Conservation (phyloP, 2,329 filamentous ascomycete species). For the Gaeumannomyces tritici region DNA sequence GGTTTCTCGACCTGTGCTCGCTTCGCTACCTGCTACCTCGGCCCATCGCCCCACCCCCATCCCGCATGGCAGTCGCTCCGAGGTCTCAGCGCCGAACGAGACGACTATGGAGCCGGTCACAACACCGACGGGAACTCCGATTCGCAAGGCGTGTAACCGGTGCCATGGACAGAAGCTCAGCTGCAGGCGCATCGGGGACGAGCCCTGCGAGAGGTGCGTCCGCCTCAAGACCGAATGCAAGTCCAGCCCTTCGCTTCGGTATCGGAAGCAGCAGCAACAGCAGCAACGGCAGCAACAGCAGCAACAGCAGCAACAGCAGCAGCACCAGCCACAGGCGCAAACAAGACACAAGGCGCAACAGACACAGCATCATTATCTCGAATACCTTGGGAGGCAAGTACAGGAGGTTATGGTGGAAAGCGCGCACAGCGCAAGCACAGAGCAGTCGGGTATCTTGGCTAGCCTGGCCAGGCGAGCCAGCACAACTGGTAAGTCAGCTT, state of each 20-base stretch:
- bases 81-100: neutral
- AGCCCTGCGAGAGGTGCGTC: conserved; percentile 31
- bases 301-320: conserved; percentile 1
- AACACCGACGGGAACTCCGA: conserved; percentile 5
- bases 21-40: neutral
- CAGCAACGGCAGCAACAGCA: conserved; percentile 3
- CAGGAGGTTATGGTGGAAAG: neutral
- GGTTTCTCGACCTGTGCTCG: neutral
- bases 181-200: conserved; percentile 30
- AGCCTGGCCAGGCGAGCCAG: neutral
- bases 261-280: conserved; percentile 13
- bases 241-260: conserved; percentile 28
- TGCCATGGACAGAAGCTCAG: conserved; percentile 36
- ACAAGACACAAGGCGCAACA: conserved; percentile 9
- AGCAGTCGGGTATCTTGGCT: neutral
- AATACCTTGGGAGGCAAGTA: neutral
- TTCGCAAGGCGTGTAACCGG: conserved; percentile 35
- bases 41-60: neutral
- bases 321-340: too few relatives aligned
- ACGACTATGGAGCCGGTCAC: neutral
- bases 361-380: neutral
- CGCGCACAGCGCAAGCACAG: too few relatives aligned
- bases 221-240: conserved; percentile 31
- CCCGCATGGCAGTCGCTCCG: conserved; percentile 6
- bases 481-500: neutral